A percentile compares a stretch with the other conserved stretches of the same genome.
Evolutionary conservation across 2,329 filamentous ascomycete species (phyloP).

Genomic region (Drechslerella coelobrocha): DNA sequence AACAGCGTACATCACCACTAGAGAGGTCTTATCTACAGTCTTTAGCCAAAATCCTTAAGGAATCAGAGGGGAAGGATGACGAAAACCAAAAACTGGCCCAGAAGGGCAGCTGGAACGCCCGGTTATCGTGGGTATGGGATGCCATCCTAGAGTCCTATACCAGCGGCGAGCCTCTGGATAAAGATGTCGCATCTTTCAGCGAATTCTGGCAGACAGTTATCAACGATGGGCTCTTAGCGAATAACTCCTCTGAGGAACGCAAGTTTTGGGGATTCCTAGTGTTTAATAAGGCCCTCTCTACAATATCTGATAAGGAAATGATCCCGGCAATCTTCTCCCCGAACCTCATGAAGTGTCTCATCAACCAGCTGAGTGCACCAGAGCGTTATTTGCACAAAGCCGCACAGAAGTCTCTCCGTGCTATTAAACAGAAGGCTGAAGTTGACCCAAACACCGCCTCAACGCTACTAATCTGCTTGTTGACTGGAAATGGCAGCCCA

Average conservation of each 20-base stretch:
- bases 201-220: conserved; percentile 87
- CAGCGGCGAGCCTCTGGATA: background rate
- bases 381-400: conserved; percentile 81
- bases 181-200: conserved; percentile 64
- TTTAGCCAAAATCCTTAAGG: conserved; percentile 35
- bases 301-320: conserved; percentile 60
- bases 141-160: conserved; percentile 34
- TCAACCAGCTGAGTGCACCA: conserved; percentile 79
- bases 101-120: conserved; percentile 46
- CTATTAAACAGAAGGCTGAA: conserved; percentile 61
- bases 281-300: conserved; percentile 74
- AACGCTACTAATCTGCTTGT: conserved; percentile 47
- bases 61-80: conserved; percentile 44
- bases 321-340: conserved; percentile 75
- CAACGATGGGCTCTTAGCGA: conserved; percentile 84
- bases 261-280: conserved; percentile 92
- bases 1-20: conserved; percentile 37
- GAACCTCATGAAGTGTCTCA: conserved; percentile 80
- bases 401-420: conserved; percentile 76
- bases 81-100: conserved; percentile 33
- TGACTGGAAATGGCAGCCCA: conserved; percentile 51
- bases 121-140: conserved; percentile 47
- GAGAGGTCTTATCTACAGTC: conserved; percentile 39
- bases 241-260: conserved; percentile 80
- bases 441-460: conserved; percentile 60